Evolutionary conservation across 2,329 filamentous ascomycete species (phyloP).

Genomic region (Neospermospora avenae): DNA sequence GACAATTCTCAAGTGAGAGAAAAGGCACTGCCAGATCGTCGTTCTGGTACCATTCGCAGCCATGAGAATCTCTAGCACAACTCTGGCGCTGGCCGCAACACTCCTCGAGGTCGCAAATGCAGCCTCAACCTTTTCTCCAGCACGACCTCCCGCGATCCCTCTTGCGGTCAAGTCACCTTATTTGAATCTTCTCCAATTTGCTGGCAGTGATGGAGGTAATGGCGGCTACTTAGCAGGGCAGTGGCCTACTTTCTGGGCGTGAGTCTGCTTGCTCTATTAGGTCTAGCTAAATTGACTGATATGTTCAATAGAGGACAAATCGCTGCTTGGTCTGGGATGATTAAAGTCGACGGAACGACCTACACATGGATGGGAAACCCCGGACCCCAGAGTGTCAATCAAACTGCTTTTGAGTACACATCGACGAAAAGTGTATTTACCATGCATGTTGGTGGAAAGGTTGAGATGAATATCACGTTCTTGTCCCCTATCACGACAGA

Average conservation of each 20-base stretch:
- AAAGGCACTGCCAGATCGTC: not conserved
- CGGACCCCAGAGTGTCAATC: conserved; percentile 48
- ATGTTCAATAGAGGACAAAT: conserved; percentile 45
- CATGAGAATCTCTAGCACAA: not conserved
- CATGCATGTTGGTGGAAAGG: conserved; percentile 57
- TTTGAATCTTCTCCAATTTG: conserved; percentile 65
- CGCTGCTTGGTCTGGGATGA: conserved; percentile 65
- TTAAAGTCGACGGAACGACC: conserved; percentile 61
- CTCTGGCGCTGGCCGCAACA: not conserved
- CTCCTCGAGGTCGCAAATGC: conserved; percentile 9
- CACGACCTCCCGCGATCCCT: conserved; percentile 65
- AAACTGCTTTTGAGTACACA: conserved; percentile 65
- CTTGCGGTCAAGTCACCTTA: conserved; percentile 75
- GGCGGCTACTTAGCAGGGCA: conserved; percentile 65
- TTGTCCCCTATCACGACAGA: conserved; percentile 66
- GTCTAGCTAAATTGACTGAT: not conserved
- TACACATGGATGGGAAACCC: conserved; percentile 68
- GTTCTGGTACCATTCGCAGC: not conserved
- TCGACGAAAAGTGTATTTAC: conserved; percentile 69
- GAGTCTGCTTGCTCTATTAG: conserved; percentile 35
- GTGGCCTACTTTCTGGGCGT: conserved; percentile 70
- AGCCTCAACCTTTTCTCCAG: conserved; percentile 57
- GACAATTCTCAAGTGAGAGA: not conserved
- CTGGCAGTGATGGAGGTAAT: conserved; percentile 57
- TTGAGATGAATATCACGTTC: conserved; percentile 67